These are phyloP conservation scores for Mortierella hygrophila DNA, from an alignment of 192 early-diverging fungal species.

Conservation along the genomic window DNA sequence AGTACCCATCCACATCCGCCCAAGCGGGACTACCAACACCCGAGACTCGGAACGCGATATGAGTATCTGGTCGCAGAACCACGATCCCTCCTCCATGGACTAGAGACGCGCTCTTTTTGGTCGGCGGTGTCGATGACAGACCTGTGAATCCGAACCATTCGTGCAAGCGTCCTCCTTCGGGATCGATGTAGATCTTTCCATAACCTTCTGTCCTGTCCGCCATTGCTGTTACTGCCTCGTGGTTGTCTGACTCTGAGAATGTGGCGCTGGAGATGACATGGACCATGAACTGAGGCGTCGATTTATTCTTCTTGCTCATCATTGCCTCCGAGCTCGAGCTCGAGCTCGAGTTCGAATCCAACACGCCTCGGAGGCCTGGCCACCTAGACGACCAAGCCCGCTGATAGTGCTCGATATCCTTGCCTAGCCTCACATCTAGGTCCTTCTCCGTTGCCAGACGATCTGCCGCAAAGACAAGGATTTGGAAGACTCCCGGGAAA, in stretches of 20 bases:
- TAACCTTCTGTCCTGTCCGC: background rate
- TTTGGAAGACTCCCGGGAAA: constrained; percentile 5
- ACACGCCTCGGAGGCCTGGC: no score
- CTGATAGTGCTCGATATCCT: constrained; percentile 19
- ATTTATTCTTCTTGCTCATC: no score
- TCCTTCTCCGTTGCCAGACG: background rate
- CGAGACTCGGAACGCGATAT: constrained; percentile 14
- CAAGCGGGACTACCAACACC: background rate
- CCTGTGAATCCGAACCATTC: constrained; percentile 1
- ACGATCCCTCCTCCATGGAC: constrained; percentile 4
- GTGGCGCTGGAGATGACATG: no score
- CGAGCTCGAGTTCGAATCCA: no score
- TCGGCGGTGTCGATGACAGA: background rate
- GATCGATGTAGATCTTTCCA: constrained; percentile 12
- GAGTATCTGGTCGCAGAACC: constrained; percentile 24
- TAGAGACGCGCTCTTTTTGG: background rate
- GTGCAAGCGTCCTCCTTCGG: background rate
- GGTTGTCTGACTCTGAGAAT: no score
- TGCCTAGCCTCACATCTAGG: background rate
- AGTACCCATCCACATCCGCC: constrained; percentile 25
- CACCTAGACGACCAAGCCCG: no score
- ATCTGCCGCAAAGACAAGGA: constrained; percentile 21
- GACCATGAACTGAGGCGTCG: no score
- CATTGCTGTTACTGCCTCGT: no score
- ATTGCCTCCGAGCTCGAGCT: no score